phyloP scores from a whole-genome alignment of 1,284 basidiomycete genomes.

The Moniliophthora roreri region DNA sequence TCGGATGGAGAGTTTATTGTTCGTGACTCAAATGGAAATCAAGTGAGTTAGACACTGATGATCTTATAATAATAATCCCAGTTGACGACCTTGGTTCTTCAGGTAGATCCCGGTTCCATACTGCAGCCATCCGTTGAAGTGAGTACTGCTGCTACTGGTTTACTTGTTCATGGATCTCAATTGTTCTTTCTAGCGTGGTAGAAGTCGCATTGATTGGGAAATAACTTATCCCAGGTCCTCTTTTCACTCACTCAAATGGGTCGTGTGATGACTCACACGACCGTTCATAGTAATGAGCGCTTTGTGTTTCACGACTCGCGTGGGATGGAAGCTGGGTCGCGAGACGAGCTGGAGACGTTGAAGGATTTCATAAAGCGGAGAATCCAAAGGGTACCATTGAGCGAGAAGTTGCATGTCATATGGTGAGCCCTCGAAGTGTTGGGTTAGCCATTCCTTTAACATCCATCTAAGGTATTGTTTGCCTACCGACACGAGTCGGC shows the following conservation, averaged over 20 bases:
- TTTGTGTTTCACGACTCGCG: constrained; percentile 12
- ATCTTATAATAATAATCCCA: too few species aligned
- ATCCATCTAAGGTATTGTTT: constrained; percentile 4
- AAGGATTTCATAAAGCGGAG: constrained; percentile 3
- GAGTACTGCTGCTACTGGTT: neutral
- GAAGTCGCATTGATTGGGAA: constrained; percentile 7
- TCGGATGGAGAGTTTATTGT: constrained; percentile 1
- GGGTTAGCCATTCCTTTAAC: too few species aligned
- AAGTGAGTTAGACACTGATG: too few species aligned
- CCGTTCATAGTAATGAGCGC: neutral
- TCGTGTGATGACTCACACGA: neutral
- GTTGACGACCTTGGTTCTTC: neutral
- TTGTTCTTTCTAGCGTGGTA: neutral
- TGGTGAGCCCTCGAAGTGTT: too few species aligned
- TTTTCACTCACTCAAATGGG: too few species aligned
- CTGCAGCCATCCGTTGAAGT: constrained; percentile 9
- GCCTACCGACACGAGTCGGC: constrained; percentile 6
- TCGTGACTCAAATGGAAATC: neutral
- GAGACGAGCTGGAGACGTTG: neutral
- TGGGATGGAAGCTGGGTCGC: constrained; percentile 11
- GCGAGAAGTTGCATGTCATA: constrained; percentile 7
- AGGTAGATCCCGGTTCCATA: constrained; percentile 4
- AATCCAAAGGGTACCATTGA: neutral
- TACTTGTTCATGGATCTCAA: neutral
- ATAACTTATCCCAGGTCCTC: constrained; percentile 7